Percentiles rank a stretch among this genome's conserved stretches.
These are phyloP conservation scores for Corymbia citriodora DNA, from an alignment of 441 rosid species.

Conservation along the genomic window DNA sequence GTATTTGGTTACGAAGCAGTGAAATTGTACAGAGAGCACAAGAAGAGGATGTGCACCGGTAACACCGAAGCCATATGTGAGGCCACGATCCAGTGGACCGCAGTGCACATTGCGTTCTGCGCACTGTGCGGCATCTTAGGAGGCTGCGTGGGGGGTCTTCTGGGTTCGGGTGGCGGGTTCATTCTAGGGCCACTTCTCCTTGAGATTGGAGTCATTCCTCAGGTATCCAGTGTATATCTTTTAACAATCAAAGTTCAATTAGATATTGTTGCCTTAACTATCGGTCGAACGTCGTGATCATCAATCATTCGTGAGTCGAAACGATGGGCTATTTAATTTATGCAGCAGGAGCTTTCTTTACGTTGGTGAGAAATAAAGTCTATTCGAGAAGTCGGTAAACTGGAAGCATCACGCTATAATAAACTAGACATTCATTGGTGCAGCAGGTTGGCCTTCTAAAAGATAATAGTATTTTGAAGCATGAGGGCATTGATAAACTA, in stretches of 20 bases:
- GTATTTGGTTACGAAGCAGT: constrained; percentile 68
- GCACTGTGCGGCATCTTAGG: constrained; percentile 77
- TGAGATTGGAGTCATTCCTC: constrained; percentile 92
- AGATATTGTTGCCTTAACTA: not conserved
- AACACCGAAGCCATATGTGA: constrained; percentile 56
- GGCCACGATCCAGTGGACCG: constrained; percentile 88
- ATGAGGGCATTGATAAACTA: not conserved
- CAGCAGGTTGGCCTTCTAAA: not conserved
- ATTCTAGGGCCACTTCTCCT: constrained; percentile 88
- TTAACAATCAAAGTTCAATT: not conserved
- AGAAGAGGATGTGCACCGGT: constrained; percentile 44
- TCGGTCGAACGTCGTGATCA: not conserved
- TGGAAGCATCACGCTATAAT: not conserved
- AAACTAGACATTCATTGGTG: not conserved
- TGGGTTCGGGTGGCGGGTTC: constrained; percentile 95
- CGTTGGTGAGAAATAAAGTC: not conserved
- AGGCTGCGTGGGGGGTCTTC: constrained; percentile 84
- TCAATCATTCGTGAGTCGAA: not conserved
- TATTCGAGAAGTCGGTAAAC: not conserved
- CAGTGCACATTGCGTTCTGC: constrained; percentile 62
- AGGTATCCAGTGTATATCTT: constrained; percentile 24
- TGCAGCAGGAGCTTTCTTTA: not conserved
- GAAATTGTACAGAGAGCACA: constrained; percentile 50
- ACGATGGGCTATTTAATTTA: not conserved
- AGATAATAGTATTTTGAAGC: not conserved